phyloP scores from a whole-genome alignment of 1,284 basidiomycete species.

The Leccinum pachyderme region DNA sequence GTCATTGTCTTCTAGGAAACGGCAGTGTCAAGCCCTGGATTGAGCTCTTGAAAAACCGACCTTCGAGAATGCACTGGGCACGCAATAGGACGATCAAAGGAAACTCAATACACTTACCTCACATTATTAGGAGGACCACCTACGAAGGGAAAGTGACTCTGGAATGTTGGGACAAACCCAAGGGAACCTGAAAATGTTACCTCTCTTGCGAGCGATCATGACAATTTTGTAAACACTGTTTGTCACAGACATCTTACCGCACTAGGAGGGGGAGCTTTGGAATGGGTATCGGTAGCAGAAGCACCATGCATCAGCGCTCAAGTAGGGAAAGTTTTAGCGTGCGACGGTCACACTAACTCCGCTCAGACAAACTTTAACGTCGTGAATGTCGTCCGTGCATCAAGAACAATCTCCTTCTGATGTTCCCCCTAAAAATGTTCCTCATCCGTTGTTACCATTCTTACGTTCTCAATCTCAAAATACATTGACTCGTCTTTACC shows the following conservation, averaged over 20 bases:
- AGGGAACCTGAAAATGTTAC: not conserved
- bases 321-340: too few species aligned
- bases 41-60: not conserved
- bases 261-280: too few species aligned
- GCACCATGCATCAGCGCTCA: too few species aligned
- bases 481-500: constrained; percentile 82
- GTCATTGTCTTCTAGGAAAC: not conserved
- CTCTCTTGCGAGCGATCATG: not conserved
- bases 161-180: too few species aligned
- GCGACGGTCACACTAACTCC: too few species aligned
- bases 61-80: not conserved
- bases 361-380: too few species aligned
- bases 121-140: not conserved
- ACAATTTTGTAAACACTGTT: too few species aligned
- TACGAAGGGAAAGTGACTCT: not conserved
- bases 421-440: constrained; percentile 21
- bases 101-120: too few species aligned
- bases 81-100: not conserved
- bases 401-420: constrained; percentile 18
- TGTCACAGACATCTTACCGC: too few species aligned
- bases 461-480: constrained; percentile 85
- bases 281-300: too few species aligned
- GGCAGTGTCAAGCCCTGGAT: not conserved
- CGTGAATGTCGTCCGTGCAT: constrained; percentile 23
- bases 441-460: constrained; percentile 76